A percentile compares a stretch with the other conserved stretches of the same genome.
phyloP scores from a whole-genome alignment of 257 asterid genomes.

The Eustoma russellianum region DNA sequence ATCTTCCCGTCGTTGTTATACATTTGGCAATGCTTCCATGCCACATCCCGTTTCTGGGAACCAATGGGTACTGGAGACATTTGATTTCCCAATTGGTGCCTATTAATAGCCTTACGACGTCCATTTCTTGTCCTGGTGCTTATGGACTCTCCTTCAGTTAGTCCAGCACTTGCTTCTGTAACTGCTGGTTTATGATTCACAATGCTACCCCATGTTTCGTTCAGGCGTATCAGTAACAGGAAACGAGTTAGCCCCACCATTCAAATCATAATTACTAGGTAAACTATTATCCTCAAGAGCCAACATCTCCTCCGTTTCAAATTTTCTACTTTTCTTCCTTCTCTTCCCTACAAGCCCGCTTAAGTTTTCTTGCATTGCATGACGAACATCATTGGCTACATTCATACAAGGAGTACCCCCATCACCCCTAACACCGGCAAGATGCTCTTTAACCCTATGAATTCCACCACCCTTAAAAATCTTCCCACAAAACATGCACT shows the following conservation, averaged over 20 bases:
- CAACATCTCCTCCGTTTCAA: slow-evolving; percentile 36
- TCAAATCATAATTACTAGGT: slow-evolving; percentile 36
- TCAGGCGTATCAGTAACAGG: slow-evolving; percentile 53
- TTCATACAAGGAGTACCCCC: slow-evolving; percentile 83
- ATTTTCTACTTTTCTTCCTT: slow-evolving; percentile 63
- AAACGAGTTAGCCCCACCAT: slow-evolving; percentile 41
- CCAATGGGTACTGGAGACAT: slow-evolving; percentile 75
- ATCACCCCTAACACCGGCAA: slow-evolving; percentile 77
- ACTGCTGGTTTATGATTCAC: not conserved
- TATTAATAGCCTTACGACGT: not conserved
- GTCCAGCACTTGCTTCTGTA: not conserved
- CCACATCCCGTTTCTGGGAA: slow-evolving; percentile 85
- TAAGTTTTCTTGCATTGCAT: slow-evolving; percentile 72
- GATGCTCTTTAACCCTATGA: slow-evolving; percentile 93
- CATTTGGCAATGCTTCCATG: slow-evolving; percentile 98
- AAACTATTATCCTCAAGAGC: slow-evolving; percentile 25
- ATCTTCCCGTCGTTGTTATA: slow-evolving; percentile 65
- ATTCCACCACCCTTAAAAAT: slow-evolving; percentile 95
- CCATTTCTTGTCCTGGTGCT: not conserved
- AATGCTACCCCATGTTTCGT: not conserved
- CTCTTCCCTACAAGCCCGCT: slow-evolving; percentile 64
- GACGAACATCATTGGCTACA: slow-evolving; percentile 66
- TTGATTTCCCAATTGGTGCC: slow-evolving; percentile 23
- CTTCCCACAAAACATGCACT: slow-evolving; percentile 80
- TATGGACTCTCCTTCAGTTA: not conserved